Conservation (phyloP, 768 basidiomycete genomes). For the Leccinum pellstonianum region DNA sequence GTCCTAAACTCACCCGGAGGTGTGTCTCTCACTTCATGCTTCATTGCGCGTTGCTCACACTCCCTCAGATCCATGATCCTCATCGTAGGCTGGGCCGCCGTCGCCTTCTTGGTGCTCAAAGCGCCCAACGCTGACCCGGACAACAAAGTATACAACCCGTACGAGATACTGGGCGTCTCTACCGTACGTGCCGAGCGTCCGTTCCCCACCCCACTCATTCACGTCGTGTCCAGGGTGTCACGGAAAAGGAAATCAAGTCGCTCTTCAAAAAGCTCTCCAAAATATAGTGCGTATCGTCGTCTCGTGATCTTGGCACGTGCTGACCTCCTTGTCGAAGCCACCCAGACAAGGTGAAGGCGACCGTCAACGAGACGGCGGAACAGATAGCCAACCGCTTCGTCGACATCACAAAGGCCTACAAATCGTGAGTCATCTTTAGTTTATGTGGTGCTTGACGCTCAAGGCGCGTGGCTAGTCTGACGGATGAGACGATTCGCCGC, state of each 20-base stretch:
- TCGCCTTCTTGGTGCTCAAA: constrained; percentile 67
- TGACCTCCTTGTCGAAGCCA: constrained; percentile 53
- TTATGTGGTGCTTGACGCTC: background rate
- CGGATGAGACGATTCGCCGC: constrained; percentile 87
- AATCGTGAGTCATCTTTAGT: constrained; percentile 51
- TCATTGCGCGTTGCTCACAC: background rate
- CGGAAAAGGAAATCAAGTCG: constrained; percentile 92
- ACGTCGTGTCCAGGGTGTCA: constrained; percentile 44
- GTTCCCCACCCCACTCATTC: background rate
- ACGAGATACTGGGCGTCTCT: constrained; percentile 83
- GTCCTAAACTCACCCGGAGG: constrained; percentile 51
- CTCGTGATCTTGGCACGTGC: background rate
- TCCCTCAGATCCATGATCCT: constrained; percentile 55
- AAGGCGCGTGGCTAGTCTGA: constrained; percentile 53
- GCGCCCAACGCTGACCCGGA: constrained; percentile 55
- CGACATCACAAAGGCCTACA: constrained; percentile 95
- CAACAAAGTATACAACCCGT: constrained; percentile 85
- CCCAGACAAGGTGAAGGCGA: constrained; percentile 91
- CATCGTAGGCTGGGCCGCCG: constrained; percentile 68
- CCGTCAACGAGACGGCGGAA: constrained; percentile 82
- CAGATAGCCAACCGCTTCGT: constrained; percentile 86
- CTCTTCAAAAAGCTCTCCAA: constrained; percentile 92
- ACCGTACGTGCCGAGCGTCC: constrained; percentile 34
- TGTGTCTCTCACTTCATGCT: constrained; percentile 27
- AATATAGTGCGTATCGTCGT: constrained; percentile 57